These are phyloP conservation scores for Umbelopsis isabellina DNA, from an alignment of 192 early-diverging fungal genomes.

Conservation along the genomic window DNA sequence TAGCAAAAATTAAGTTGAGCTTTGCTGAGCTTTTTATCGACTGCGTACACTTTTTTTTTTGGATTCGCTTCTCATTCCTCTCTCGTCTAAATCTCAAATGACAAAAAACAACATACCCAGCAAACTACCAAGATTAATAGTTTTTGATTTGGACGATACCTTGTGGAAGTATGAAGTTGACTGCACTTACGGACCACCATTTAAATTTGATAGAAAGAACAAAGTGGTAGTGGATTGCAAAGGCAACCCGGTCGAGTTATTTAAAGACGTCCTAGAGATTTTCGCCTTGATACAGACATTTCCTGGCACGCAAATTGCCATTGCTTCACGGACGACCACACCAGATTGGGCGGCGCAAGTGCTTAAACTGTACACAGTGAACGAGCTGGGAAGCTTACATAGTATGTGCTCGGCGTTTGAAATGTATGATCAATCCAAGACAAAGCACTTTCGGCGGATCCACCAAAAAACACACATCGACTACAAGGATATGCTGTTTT, in stretches of 20 bases:
- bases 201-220: conserved; percentile 1
- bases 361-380: conserved; percentile 20
- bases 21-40: too few species aligned
- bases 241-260: conserved; percentile 32
- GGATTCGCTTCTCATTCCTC: not conserved
- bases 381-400: conserved; percentile 27
- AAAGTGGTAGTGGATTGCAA: conserved; percentile 19
- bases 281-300: conserved; percentile 35
- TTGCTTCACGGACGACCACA: conserved; percentile 42
- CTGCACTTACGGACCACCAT: not conserved
- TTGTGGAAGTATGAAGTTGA: conserved; percentile 42
- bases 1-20: too few species aligned
- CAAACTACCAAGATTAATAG: conserved; percentile 41
- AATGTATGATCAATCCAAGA: conserved; percentile 43
- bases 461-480: conserved; percentile 35
- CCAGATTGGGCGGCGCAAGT: conserved; percentile 44
- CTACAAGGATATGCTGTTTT: conserved; percentile 52
- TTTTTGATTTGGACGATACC: conserved; percentile 51
- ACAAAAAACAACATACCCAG: not conserved
- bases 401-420: conserved; percentile 36
- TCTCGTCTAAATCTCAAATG: not conserved
- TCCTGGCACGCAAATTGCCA: conserved; percentile 37
- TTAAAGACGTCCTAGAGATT: conserved; percentile 34
- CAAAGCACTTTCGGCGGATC: conserved; percentile 40
- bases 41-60: not conserved